These are phyloP conservation scores for Paecilomyces sp. DNA, from an alignment of 2,329 filamentous ascomycete species.

Conservation along the genomic window DNA sequence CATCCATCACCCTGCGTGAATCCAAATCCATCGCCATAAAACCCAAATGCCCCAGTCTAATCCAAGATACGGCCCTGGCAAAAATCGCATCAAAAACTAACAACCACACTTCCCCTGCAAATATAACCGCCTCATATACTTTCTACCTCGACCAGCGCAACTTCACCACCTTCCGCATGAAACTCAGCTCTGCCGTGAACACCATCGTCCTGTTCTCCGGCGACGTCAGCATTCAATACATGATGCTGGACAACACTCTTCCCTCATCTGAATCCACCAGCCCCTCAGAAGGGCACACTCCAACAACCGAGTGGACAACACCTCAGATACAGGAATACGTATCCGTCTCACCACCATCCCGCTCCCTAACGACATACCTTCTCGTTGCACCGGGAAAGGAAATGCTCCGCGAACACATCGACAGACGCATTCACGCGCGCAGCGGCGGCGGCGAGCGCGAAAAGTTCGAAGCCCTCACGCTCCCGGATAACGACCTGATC, in stretches of 20 bases:
- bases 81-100: constrained; percentile 14
- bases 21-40: constrained; percentile 23
- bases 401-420: constrained; percentile 17
- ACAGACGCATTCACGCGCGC: constrained; percentile 17
- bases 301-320: constrained; percentile 16
- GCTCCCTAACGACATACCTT: constrained; percentile 13
- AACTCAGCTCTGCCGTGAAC: constrained; percentile 18
- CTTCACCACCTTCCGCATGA: constrained; percentile 26
- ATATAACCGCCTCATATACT: constrained; percentile 18
- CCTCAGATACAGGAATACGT: constrained; percentile 18
- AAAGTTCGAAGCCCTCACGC: constrained; percentile 12
- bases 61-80: constrained; percentile 18
- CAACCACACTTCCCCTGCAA: constrained; percentile 7
- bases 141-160: constrained; percentile 24
- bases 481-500: constrained; percentile 18
- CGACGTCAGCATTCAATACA: constrained; percentile 19
- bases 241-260: constrained; percentile 11
- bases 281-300: neutral
- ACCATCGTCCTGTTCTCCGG: constrained; percentile 21
- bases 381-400: constrained; percentile 19
- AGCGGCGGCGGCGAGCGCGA: constrained; percentile 15
- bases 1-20: constrained; percentile 21
- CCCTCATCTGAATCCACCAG: neutral
- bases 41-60: constrained; percentile 15
- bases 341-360: constrained; percentile 6